A percentile compares a stretch with the other conserved stretches of the same genome.
These are phyloP conservation scores for Thielaviopsis populi DNA, from an alignment of 2,329 filamentous ascomycete species.

Conservation along the genomic window DNA sequence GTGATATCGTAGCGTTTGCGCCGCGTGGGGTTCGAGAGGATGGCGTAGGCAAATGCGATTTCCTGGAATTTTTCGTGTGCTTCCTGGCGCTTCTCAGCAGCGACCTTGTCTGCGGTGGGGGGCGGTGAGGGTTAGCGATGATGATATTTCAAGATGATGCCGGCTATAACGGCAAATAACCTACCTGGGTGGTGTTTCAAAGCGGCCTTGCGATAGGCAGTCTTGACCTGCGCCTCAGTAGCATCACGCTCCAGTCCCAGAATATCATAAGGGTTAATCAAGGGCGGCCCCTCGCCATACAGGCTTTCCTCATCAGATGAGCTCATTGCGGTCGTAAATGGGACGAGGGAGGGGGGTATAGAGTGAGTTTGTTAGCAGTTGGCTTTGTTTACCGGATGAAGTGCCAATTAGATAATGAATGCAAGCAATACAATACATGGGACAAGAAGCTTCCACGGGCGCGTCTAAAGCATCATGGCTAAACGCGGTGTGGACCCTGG, in stretches of 20 bases:
- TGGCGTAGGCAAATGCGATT: slow-evolving; percentile 84
- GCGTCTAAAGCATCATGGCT: no score
- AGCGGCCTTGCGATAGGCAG: slow-evolving; percentile 80
- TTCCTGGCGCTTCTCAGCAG: slow-evolving; percentile 48
- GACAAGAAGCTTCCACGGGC: no score
- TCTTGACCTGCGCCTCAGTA: slow-evolving; percentile 66
- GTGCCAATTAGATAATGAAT: background rate
- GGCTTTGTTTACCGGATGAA: background rate
- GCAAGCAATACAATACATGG: no score
- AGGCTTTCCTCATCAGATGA: slow-evolving; percentile 4
- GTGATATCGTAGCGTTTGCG: slow-evolving; percentile 81
- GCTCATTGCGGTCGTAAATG: background rate
- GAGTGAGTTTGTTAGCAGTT: no score
- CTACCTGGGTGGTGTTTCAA: slow-evolving; percentile 74
- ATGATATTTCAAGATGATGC: background rate
- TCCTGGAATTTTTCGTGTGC: slow-evolving; percentile 76
- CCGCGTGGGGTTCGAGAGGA: slow-evolving; percentile 69
- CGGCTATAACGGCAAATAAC: slow-evolving; percentile 15
- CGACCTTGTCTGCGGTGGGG: slow-evolving; percentile 54
- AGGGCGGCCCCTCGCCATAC: slow-evolving; percentile 41
- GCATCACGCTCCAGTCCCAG: slow-evolving; percentile 57
- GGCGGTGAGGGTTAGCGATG: background rate
- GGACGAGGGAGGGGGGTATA: no score
- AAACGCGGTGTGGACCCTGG: no score
- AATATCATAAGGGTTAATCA: slow-evolving; percentile 63